Evolutionary conservation across 139 green algal species (phyloP).

Genomic region (Chlorella sorokiniana): DNA sequence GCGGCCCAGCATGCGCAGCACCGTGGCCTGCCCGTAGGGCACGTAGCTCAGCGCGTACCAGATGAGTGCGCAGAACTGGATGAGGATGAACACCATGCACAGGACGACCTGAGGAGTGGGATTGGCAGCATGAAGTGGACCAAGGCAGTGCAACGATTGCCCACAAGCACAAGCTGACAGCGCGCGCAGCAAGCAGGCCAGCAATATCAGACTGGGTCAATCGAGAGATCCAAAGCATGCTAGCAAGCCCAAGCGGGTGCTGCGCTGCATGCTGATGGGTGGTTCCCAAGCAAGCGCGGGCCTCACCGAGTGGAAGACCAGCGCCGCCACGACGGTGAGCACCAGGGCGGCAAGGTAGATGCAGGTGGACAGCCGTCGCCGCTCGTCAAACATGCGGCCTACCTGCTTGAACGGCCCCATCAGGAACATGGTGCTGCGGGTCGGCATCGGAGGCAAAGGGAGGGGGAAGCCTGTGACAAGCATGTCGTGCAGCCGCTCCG

Average conservation of each 20-base stretch:
- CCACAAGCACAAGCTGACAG: no score
- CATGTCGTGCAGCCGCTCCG: background rate
- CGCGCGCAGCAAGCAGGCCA: no score
- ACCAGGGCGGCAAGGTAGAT: slow-evolving; percentile 67
- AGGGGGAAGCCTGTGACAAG: background rate
- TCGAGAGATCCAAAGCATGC: no score
- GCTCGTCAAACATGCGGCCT: slow-evolving; percentile 72
- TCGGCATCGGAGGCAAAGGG: background rate
- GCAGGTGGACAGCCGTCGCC: slow-evolving; percentile 56
- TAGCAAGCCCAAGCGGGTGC: no score
- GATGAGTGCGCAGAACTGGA: slow-evolving; percentile 46
- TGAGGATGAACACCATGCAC: slow-evolving; percentile 41
- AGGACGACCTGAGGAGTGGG: slow-evolving; percentile 38
- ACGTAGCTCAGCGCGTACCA: slow-evolving; percentile 52
- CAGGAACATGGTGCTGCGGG: slow-evolving; percentile 36
- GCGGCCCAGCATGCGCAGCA: slow-evolving; percentile 21
- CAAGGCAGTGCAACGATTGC: no score
- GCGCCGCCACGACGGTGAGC: slow-evolving; percentile 51
- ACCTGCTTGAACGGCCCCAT: slow-evolving; percentile 66
- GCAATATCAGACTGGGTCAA: no score
- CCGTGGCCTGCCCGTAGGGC: slow-evolving; percentile 42
- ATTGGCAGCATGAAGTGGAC: no score
- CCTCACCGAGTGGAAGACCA: slow-evolving; percentile 43
- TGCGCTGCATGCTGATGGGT: no score
- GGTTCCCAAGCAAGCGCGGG: background rate